A percentile compares a stretch with the other conserved stretches of the same genome.
phyloP scores from a whole-genome alignment of 2,329 filamentous ascomycete species.

The Taxawa tesnikishii region DNA sequence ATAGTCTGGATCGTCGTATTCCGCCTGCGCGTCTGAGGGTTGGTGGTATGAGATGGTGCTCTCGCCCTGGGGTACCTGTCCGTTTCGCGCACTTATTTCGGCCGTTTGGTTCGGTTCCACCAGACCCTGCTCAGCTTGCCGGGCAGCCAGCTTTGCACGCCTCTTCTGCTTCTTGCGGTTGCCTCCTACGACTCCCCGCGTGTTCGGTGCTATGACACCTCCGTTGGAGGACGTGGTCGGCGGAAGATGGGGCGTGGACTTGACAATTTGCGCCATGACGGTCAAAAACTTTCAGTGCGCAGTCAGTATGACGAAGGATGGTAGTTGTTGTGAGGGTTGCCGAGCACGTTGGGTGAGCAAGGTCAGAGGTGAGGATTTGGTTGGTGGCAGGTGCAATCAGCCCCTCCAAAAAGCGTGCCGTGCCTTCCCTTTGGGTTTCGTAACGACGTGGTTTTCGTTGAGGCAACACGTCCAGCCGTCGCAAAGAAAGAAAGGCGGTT shows the following conservation, averaged over 20 bases:
- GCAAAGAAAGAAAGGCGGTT: too few relatives aligned
- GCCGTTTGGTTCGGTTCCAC: too few relatives aligned
- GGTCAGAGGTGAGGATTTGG: too few relatives aligned
- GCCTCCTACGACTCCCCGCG: conserved; percentile 29
- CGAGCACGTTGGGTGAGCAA: too few relatives aligned
- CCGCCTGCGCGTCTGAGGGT: conserved; percentile 19
- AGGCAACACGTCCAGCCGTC: too few relatives aligned
- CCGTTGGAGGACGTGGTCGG: conserved; percentile 21
- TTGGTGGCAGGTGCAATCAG: too few relatives aligned
- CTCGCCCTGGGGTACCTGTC: conserved; percentile 13
- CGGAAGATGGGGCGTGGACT: conserved; percentile 7
- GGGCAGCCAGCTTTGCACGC: conserved; percentile 69
- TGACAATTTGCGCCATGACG: conserved; percentile 16
- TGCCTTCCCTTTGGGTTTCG: too few relatives aligned
- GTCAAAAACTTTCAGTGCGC: too few relatives aligned
- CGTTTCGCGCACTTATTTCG: conserved; percentile 15
- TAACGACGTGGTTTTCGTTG: too few relatives aligned
- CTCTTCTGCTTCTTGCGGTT: conserved; percentile 96
- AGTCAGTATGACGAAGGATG: too few relatives aligned
- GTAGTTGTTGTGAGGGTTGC: too few relatives aligned
- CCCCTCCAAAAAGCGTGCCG: too few relatives aligned
- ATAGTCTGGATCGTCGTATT: conserved; percentile 30
- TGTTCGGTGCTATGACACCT: conserved; percentile 21
- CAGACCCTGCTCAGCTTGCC: conserved; percentile 38
- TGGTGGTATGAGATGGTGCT: conserved; percentile 8